These are phyloP conservation scores for Metschnikowia dekortorum DNA, from an alignment of 805 yeast genomes.

Conservation along the genomic window DNA sequence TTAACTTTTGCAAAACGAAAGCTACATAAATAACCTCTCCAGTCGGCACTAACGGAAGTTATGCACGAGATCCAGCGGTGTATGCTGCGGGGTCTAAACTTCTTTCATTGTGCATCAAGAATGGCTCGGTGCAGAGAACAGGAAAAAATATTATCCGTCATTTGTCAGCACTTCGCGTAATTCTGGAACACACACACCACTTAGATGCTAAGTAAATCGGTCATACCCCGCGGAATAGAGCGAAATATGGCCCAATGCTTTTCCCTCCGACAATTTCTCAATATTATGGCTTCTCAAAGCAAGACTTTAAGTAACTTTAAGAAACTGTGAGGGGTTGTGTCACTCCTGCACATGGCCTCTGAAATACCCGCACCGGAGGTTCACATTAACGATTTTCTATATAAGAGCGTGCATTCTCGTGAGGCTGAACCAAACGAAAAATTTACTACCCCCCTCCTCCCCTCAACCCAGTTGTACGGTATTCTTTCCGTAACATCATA, in stretches of 20 bases:
- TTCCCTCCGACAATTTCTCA: neutral
- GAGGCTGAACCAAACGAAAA: neutral
- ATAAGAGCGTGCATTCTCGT: neutral
- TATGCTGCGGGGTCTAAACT: neutral
- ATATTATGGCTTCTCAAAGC: neutral
- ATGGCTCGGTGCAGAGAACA: neutral
- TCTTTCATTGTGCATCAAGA: neutral
- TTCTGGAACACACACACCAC: too few relatives aligned
- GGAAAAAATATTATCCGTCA: neutral
- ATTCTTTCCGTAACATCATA: neutral
- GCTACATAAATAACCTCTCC: neutral
- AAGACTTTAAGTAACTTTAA: neutral
- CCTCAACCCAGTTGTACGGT: neutral
- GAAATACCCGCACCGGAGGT: neutral
- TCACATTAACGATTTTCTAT: neutral
- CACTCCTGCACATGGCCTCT: neutral
- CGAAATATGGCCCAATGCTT: neutral
- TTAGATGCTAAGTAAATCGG: neutral
- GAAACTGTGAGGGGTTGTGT: neutral
- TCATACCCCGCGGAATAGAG: neutral
- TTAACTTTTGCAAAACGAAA: neutral
- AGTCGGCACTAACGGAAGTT: neutral
- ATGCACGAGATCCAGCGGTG: neutral
- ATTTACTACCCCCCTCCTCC: neutral
- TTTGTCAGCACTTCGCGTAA: conserved; percentile 2